These are phyloP conservation scores for Rhodofomes roseus DNA, from an alignment of 1,284 basidiomycete species.

Conservation along the genomic window DNA sequence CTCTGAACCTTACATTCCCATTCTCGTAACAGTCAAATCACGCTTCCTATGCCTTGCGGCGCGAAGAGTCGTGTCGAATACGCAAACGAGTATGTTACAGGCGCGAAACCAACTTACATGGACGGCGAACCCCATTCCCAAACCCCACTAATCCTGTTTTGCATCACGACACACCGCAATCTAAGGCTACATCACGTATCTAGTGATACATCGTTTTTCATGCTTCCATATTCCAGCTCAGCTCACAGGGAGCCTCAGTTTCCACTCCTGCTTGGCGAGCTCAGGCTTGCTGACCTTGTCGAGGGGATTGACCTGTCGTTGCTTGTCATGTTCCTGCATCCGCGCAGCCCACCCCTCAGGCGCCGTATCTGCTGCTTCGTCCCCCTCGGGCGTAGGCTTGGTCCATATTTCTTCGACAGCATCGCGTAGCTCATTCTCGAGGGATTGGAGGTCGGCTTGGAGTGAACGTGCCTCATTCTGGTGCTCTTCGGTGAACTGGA, in stretches of 20 bases:
- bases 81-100: no score
- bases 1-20: no score
- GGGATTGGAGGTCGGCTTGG: conserved; percentile 47
- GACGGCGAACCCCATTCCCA: no score
- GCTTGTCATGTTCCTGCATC: conserved; percentile 58
- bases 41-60: no score
- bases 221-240: neutral
- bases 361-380: conserved; percentile 30
- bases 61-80: no score
- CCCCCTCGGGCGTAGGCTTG: conserved; percentile 22
- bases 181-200: neutral
- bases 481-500: conserved; percentile 60
- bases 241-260: conserved; percentile 35
- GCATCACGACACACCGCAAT: neutral
- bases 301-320: conserved; percentile 45
- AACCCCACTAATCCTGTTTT: no score
- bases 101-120: no score
- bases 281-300: conserved; percentile 60
- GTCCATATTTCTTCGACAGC: conserved; percentile 65
- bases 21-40: no score
- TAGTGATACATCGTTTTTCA: neutral
- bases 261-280: conserved; percentile 46
- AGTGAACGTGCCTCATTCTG: conserved; percentile 51
- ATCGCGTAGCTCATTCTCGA: conserved; percentile 47
- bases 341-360: conserved; percentile 53